These are phyloP conservation scores for Scheffersomyces spartinae DNA, from an alignment of 805 yeast genomes.

Conservation along the genomic window DNA sequence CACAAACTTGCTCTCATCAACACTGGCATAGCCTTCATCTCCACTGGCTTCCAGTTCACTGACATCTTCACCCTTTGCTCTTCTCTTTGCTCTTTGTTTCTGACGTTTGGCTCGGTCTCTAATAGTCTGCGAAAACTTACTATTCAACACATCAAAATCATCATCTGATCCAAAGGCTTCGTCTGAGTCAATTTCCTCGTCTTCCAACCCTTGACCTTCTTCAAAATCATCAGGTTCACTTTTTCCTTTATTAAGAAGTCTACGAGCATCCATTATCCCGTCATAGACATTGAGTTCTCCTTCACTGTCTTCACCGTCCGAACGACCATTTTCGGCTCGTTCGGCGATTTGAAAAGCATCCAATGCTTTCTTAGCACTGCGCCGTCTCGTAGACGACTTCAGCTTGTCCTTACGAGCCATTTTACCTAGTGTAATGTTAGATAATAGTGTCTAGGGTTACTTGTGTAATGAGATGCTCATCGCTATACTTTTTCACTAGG, in stretches of 20 bases:
- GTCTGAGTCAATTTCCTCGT: constrained; percentile 72
- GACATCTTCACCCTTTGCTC: constrained; percentile 11
- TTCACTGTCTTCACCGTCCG: constrained; percentile 9
- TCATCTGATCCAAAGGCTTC: constrained; percentile 81
- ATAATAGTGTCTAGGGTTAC: no score
- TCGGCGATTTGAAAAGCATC: constrained; percentile 37
- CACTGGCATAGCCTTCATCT: constrained; percentile 58
- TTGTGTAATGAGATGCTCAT: no score
- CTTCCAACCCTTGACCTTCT: constrained; percentile 28
- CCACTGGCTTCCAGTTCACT: constrained; percentile 28
- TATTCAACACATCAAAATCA: constrained; percentile 44
- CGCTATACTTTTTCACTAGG: no score
- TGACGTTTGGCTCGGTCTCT: constrained; percentile 39
- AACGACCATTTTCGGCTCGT: constrained; percentile 17
- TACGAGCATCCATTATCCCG: constrained; percentile 32
- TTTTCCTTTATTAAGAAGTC: constrained; percentile 14
- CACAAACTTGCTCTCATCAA: constrained; percentile 66
- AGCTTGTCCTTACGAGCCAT: constrained; percentile 11
- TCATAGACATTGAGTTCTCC: constrained; percentile 17
- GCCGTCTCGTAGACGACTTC: constrained; percentile 14
- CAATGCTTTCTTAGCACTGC: constrained; percentile 24
- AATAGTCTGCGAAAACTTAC: constrained; percentile 58
- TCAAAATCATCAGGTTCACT: constrained; percentile 16
- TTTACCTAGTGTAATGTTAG: neutral
- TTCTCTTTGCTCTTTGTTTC: constrained; percentile 18